Base-by-base conservation (phyloP, 805 yeast species). In the Nakazawaea pomicola region DNA sequence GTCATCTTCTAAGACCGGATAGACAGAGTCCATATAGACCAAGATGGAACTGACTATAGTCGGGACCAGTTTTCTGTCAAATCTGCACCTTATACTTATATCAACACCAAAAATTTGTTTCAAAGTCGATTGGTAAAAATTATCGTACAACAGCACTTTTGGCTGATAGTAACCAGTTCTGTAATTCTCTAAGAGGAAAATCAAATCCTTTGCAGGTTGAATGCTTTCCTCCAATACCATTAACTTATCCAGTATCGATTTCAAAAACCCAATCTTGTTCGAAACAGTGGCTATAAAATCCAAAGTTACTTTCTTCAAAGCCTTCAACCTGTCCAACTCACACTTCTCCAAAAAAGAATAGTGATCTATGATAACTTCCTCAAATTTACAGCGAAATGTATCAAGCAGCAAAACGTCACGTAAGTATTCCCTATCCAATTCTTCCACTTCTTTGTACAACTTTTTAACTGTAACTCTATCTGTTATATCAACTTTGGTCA, bases 61-160 rank as follows among this genome's bases (percentile, higher is more conserved):
- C 1, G 95, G 95, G 10, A 87, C 93, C 3, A 76, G 76, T 49
- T 77, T 81, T 46, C 76, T 71, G 53, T 86, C 95, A 39, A 78
- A 68, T 32, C 90, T 69, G 39, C 89, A 76, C 40, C 86, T 74
- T 18, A 80, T 73, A 42, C 79, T 83, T 36, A 87, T 60, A 47
- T 81, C 90, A 35, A 84, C 82, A 10, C 96, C 96, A 62, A 87
- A 87, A 7, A 81, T 80, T 56, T 84, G 91, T 33, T 79, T 72
- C 33, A 62, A 65, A 34, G 78, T 76, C 5, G 85, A 73, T 47
- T 80, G 77, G 58, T 84, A 84, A 62, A 86, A 87, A 57, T 84
- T 85, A 54, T 86, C 95, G 58, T 86, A 87, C 12, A 83, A 68
- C 0, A 75, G 67, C 7, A 82, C 90, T 37, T 70, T 74, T 12